phyloP scores from a whole-genome alignment of 2,329 filamentous ascomycete genomes.

The Lasiodiplodia theobromae region DNA sequence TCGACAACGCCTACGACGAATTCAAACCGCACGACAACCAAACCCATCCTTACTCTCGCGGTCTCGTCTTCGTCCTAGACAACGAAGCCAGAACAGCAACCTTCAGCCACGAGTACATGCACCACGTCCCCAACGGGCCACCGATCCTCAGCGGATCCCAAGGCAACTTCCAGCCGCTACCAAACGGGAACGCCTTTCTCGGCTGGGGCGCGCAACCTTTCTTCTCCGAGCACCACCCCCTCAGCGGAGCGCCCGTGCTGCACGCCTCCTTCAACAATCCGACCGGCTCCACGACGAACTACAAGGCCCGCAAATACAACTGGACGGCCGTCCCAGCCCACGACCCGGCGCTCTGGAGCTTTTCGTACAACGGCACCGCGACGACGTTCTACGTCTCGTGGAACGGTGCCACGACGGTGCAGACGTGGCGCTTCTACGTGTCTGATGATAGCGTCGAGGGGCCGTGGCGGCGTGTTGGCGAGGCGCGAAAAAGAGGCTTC shows the following conservation, averaged over 20 bases:
- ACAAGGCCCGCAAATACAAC: slow-evolving; percentile 15
- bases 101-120: slow-evolving; percentile 41
- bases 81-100: neutral
- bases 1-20: slow-evolving; percentile 61
- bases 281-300: slow-evolving; percentile 35
- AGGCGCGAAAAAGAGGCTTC: slow-evolving; percentile 1
- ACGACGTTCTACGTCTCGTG: slow-evolving; percentile 34
- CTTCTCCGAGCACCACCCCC: slow-evolving; percentile 53
- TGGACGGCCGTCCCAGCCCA: slow-evolving; percentile 18
- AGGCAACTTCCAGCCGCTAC: slow-evolving; percentile 61
- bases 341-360: slow-evolving; percentile 11
- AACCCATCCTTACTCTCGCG: slow-evolving; percentile 38
- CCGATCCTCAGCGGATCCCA: slow-evolving; percentile 57
- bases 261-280: slow-evolving; percentile 52
- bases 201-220: slow-evolving; percentile 60
- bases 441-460: slow-evolving; percentile 2
- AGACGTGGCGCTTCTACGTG: slow-evolving; percentile 12
- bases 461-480: slow-evolving; percentile 40
- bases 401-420: slow-evolving; percentile 27
- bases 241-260: slow-evolving; percentile 59
- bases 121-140: slow-evolving; percentile 44
- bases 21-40: slow-evolving; percentile 44
- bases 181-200: slow-evolving; percentile 61
- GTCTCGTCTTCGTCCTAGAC: slow-evolving; percentile 3
- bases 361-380: slow-evolving; percentile 41